Percentiles rank a stretch among this genome's conserved stretches.
These are phyloP conservation scores for Datura wrightii DNA, from an alignment of 257 asterid genomes.

Conservation along the genomic window DNA sequence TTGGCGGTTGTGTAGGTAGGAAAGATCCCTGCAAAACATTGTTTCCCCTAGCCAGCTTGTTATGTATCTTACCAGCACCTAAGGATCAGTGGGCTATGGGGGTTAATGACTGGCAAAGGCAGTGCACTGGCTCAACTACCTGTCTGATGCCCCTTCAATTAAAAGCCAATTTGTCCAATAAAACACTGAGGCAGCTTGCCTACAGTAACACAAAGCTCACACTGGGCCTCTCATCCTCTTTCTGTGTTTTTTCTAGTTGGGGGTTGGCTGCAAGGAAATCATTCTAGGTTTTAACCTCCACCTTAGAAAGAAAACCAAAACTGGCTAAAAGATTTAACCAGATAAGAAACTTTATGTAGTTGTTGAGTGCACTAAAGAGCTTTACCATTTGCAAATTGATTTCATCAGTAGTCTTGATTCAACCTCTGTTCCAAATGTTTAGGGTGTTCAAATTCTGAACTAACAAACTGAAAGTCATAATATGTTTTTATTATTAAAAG, in stretches of 20 bases:
- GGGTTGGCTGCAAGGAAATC: background rate
- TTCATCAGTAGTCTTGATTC: conserved; percentile 6
- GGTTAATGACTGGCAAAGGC: conserved; percentile 16
- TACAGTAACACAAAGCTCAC: conserved; percentile 11
- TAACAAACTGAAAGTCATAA: conserved; percentile 17
- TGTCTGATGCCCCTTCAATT: background rate
- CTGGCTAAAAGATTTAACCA: background rate
- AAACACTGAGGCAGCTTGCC: background rate
- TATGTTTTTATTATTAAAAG: background rate
- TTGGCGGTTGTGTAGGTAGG: background rate
- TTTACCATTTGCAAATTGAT: conserved; percentile 14
- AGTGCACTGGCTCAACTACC: conserved; percentile 16
- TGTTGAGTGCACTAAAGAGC: background rate
- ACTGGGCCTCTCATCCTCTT: conserved; percentile 12
- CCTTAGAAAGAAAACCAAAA: conserved; percentile 4
- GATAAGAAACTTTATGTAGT: background rate
- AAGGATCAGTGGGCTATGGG: conserved; percentile 14
- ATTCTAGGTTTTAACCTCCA: conserved; percentile 14
- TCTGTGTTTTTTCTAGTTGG: conserved; percentile 10
- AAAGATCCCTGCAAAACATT: background rate
- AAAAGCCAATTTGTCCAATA: conserved; percentile 1
- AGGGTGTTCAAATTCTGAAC: background rate
- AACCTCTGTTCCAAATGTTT: conserved; percentile 25
- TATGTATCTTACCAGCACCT: background rate
- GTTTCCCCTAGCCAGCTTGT: background rate